Conservation (phyloP, 1,284 basidiomycete species). For the Rhizoctonia solani region DNA sequence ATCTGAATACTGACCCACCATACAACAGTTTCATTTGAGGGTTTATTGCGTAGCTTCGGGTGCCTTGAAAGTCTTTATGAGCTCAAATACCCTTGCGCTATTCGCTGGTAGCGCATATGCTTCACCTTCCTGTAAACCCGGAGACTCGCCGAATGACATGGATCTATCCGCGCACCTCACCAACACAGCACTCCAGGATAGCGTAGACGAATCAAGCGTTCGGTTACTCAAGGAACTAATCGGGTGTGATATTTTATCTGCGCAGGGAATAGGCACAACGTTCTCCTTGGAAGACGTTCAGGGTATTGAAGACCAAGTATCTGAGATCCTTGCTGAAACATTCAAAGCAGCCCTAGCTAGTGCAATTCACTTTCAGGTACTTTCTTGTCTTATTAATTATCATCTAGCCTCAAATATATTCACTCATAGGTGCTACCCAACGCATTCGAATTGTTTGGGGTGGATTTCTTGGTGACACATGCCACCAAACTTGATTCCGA, state of each 20-base stretch:
- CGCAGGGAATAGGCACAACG: slow-evolving; percentile 38
- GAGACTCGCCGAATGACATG: slow-evolving; percentile 44
- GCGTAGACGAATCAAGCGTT: slow-evolving; percentile 60
- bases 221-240: slow-evolving; percentile 77
- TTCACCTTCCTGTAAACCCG: slow-evolving; percentile 45
- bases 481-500: slow-evolving; percentile 37
- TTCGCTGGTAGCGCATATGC: slow-evolving; percentile 76
- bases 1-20: slow-evolving; percentile 16
- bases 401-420: slow-evolving; percentile 40
- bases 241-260: slow-evolving; percentile 61
- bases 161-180: slow-evolving; percentile 87
- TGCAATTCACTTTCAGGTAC: slow-evolving; percentile 85
- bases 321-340: slow-evolving; percentile 71
- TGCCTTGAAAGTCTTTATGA: slow-evolving; percentile 78
- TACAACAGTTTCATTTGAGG: slow-evolving; percentile 95
- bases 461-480: slow-evolving; percentile 84
- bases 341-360: slow-evolving; percentile 85
- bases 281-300: slow-evolving; percentile 59
- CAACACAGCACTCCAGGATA: slow-evolving; percentile 88
- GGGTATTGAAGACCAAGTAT: slow-evolving; percentile 64
- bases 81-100: slow-evolving; percentile 81
- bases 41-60: slow-evolving; percentile 89
- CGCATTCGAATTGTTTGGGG: slow-evolving; percentile 93
- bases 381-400: slow-evolving; percentile 35
- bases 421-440: slow-evolving; percentile 76